Evolutionary conservation across 768 basidiomycete species (phyloP).

Genomic region (Trametes meyenii): DNA sequence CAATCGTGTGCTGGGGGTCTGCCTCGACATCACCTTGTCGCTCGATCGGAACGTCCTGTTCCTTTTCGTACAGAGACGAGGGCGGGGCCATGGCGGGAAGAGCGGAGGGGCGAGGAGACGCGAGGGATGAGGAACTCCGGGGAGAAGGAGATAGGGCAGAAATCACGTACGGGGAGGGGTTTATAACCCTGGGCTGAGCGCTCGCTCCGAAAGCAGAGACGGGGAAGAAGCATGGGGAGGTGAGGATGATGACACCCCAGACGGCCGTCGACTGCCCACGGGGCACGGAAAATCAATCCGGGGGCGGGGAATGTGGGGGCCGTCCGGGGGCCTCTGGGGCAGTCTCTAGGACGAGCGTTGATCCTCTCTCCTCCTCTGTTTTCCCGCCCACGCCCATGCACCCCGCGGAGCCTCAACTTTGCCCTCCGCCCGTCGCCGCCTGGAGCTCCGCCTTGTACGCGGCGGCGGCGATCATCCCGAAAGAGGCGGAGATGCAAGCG

Average conservation of each 20-base stretch:
- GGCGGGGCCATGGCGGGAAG: constrained; percentile 24
- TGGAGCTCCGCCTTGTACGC: no score
- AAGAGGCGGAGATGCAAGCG: not conserved
- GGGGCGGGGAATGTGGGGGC: constrained; percentile 10
- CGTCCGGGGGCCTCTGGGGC: not conserved
- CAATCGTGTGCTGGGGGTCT: constrained; percentile 21
- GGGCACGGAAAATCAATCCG: constrained; percentile 3
- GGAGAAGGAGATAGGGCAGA: constrained; percentile 9
- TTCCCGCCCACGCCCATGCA: not conserved
- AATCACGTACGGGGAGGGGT: constrained; percentile 18
- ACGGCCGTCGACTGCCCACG: not conserved
- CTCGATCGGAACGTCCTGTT: constrained; percentile 19
- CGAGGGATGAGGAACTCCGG: constrained; percentile 10
- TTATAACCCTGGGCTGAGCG: constrained; percentile 20
- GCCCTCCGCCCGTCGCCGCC: not conserved
- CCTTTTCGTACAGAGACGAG: constrained; percentile 20
- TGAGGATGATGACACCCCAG: not conserved
- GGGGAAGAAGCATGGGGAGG: not conserved
- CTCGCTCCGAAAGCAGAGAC: not conserved
- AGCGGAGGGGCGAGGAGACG: not conserved
- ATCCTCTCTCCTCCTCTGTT: constrained; percentile 1
- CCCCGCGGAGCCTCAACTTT: not conserved
- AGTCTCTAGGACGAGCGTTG: constrained; percentile 5
- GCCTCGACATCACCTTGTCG: constrained; percentile 17
- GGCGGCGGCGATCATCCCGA: not conserved